Percentiles rank a stretch among this genome's conserved stretches.
These are phyloP conservation scores for Ceratobasidium theobromae DNA, from an alignment of 1,284 basidiomycete genomes.

Conservation along the genomic window DNA sequence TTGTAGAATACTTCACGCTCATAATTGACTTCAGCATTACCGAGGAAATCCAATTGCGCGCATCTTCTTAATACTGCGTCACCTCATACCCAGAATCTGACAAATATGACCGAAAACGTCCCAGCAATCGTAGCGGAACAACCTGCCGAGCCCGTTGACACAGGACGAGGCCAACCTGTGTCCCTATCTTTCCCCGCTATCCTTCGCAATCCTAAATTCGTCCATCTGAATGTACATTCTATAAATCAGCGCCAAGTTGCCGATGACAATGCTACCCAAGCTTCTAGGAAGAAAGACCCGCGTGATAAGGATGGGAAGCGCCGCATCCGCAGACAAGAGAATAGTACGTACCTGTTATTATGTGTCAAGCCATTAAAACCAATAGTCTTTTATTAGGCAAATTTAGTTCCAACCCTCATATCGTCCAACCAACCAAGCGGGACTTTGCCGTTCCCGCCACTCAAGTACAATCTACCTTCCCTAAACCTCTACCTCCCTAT, in stretches of 20 bases:
- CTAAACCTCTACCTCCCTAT: slow-evolving; percentile 67
- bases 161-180: slow-evolving; percentile 43
- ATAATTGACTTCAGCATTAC: too few species aligned
- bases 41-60: background rate
- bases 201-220: slow-evolving; percentile 60
- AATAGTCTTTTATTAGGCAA: slow-evolving; percentile 49
- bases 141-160: background rate
- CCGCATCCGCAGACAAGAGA: slow-evolving; percentile 71
- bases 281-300: slow-evolving; percentile 45
- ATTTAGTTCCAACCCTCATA: slow-evolving; percentile 69
- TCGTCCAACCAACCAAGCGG: slow-evolving; percentile 57
- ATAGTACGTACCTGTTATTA: slow-evolving; percentile 51
- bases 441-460: slow-evolving; percentile 57
- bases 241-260: slow-evolving; percentile 32
- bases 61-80: background rate
- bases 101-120: background rate
- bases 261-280: slow-evolving; percentile 36
- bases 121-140: slow-evolving; percentile 7
- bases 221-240: slow-evolving; percentile 47
- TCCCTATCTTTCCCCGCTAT: slow-evolving; percentile 70
- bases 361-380: background rate
- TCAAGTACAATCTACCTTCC: slow-evolving; percentile 60
- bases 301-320: slow-evolving; percentile 68
- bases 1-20: background rate
- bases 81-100: background rate